A percentile compares a stretch with the other conserved stretches of the same genome.
Evolutionary conservation across 2,329 filamentous ascomycete species (phyloP).

Genomic region (Albifimbria verrucaria): DNA sequence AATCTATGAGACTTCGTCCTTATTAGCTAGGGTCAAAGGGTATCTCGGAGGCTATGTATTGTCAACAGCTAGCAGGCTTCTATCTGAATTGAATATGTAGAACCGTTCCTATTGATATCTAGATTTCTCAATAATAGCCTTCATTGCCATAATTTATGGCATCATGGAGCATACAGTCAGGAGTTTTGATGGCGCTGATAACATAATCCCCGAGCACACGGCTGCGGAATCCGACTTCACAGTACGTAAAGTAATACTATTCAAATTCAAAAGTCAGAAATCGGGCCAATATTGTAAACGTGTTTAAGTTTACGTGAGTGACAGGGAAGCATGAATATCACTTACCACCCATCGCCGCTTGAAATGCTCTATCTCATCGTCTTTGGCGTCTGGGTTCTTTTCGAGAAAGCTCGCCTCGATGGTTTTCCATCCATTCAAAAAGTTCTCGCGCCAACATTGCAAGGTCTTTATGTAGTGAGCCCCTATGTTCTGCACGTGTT

Average conservation of each 20-base stretch:
- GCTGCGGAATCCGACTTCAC: background rate
- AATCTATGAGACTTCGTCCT: too few species aligned
- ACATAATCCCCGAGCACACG: background rate
- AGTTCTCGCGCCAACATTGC: constrained; percentile 65
- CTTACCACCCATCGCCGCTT: constrained; percentile 67
- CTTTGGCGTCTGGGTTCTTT: constrained; percentile 53
- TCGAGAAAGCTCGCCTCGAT: constrained; percentile 50
- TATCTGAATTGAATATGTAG: too few species aligned
- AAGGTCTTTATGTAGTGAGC: constrained; percentile 70
- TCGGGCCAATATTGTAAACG: background rate
- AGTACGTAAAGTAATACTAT: constrained; percentile 2
- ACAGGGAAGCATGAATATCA: background rate
- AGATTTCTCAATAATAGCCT: too few species aligned
- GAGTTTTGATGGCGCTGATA: background rate
- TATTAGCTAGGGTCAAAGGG: too few species aligned
- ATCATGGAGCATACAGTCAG: too few species aligned
- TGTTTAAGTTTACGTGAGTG: background rate
- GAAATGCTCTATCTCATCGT: constrained; percentile 64
- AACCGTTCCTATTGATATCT: too few species aligned
- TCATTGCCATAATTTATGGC: too few species aligned
- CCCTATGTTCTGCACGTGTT: constrained; percentile 68
- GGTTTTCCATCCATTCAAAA: constrained; percentile 34
- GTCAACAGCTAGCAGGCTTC: too few species aligned
- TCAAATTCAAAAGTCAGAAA: background rate
- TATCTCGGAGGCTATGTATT: too few species aligned